A percentile compares a stretch with the other conserved stretches of the same genome.
These are phyloP conservation scores for Plasmodium vivax DNA, from an alignment of 169 alveolate genomes.

Conservation along the genomic window DNA sequence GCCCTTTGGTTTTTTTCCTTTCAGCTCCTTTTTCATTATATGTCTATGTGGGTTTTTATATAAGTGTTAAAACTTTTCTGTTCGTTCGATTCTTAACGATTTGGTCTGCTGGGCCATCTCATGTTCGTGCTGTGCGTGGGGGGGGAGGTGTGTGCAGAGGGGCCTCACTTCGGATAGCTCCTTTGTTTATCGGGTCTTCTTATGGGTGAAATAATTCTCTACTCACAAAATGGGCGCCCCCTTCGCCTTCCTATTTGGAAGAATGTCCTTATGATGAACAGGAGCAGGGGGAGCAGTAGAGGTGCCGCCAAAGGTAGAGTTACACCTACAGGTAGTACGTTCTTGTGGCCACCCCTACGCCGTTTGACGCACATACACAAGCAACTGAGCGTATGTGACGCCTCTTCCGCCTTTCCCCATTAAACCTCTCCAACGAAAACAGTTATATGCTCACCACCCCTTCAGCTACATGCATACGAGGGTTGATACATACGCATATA, in stretches of 20 bases:
- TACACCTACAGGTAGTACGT: too few species aligned
- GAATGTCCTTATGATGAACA: background rate
- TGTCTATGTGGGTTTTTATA: background rate
- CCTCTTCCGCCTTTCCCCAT: background rate
- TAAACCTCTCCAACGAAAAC: background rate
- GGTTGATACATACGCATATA: background rate
- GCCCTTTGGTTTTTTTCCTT: slow-evolving; percentile 15
- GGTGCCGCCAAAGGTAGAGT: background rate
- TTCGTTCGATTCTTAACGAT: background rate
- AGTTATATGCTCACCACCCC: background rate
- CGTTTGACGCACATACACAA: background rate
- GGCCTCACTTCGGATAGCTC: background rate
- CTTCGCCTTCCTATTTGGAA: background rate
- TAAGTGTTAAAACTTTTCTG: background rate
- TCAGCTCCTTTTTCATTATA: slow-evolving; percentile 54
- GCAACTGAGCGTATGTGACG: background rate
- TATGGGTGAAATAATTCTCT: background rate
- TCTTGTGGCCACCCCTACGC: background rate
- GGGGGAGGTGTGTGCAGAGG: background rate
- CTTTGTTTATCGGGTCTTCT: background rate
- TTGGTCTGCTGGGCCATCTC: background rate
- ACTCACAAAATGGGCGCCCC: background rate
- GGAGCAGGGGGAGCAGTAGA: background rate
- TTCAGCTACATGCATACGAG: background rate
- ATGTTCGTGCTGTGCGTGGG: background rate